Base-by-base conservation (phyloP, 208 protist species). In the Leishmania arabica region DNA sequence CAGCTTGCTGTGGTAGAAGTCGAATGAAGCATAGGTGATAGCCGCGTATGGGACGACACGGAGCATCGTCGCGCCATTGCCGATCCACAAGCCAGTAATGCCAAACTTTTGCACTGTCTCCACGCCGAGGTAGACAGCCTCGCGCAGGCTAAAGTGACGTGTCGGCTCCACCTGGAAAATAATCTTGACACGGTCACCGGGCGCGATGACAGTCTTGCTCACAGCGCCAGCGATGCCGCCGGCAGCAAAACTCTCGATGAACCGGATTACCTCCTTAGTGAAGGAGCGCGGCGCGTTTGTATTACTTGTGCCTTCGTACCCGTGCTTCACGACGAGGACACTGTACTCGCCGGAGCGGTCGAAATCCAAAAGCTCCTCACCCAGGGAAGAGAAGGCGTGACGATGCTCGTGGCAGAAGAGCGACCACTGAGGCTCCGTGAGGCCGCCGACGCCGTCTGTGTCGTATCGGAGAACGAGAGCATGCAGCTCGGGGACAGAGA, bases 151-250 rank as follows among this genome's bases (percentile, higher is more conserved):
- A 77, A 97, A 98, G 17, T 31, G 71, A 37, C 91, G 89, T 2
- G 65, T 70, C 7, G 91, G 91, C 56, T 95, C 91, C 31, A 99
- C 97, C 79, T 99, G 98, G 65, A 98, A 98, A 34, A 99, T 94
- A 73, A 99, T 99, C 82, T 99, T 99, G 37, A 98, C 85, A 31
- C 98, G 89, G 77, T 99, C 98, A 3, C 94, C 92, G 21, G 98
- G 98, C 2, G 97, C 92, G 62, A 98, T 98, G 21, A 96, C 87
- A 11, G 97, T 98, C 75, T 99, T 97, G 80, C 96, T 98, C 45
- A 99, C 90, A 4, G 96, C 95, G 31, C 98, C 98, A 70, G 97
- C 95, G 47, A 99, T 91, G 49, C 97, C 98, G 72, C 98, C 98
- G 13, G 97, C 97, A 9, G 93, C 88, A 70, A 99, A 96, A 73